phyloP scores from a whole-genome alignment of 2,329 filamentous ascomycete species.

The Ascochyta rabiei region DNA sequence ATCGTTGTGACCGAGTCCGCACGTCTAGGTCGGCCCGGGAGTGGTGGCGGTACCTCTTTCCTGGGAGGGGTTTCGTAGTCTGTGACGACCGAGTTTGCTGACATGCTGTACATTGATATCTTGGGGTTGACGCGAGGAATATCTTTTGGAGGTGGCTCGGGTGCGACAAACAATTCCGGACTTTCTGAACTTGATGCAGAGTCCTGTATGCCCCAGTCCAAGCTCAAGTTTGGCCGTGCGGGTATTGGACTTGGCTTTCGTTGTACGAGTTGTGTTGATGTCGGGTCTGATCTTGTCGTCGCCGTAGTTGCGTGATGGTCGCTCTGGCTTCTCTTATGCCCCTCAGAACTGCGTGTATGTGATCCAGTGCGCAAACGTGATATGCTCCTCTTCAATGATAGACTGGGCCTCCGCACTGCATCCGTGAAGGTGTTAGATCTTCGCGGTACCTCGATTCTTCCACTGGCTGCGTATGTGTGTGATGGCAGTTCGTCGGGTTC shows the following conservation, averaged over 20 bases:
- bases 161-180: not conserved
- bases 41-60: not conserved
- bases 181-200: not conserved
- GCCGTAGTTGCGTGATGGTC: not conserved
- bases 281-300: not conserved
- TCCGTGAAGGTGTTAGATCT: constrained; percentile 36
- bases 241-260: not conserved
- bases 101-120: constrained; percentile 5
- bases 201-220: not conserved
- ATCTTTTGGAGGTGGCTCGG: constrained; percentile 17
- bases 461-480: constrained; percentile 32
- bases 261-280: not conserved
- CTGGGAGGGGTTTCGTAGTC: not conserved
- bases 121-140: not conserved
- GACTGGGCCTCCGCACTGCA: constrained; percentile 32
- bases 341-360: not conserved
- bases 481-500: constrained; percentile 37
- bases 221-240: not conserved
- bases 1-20: constrained; percentile 43
- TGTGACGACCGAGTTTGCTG: not conserved
- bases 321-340: constrained; percentile 10
- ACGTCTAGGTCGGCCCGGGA: constrained; percentile 28
- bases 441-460: constrained; percentile 31
- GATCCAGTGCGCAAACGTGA: constrained; percentile 25
- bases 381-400: constrained; percentile 36